Base-by-base conservation (phyloP, 805 yeast species). In the Hermanozyma aechmeae region DNA sequence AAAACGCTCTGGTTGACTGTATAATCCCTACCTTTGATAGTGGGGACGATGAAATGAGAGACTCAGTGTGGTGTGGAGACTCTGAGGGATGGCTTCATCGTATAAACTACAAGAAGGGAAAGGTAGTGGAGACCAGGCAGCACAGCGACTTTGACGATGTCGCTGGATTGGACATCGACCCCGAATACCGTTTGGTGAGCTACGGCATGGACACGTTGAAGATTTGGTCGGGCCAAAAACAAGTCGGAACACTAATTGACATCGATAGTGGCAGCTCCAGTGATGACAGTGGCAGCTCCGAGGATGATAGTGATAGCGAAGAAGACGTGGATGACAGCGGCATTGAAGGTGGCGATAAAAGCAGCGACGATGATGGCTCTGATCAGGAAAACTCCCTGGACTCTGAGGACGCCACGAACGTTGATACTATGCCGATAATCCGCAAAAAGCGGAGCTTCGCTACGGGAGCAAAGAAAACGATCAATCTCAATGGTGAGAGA, bases 181-280 rank as follows among this genome's bases (percentile, higher is more conserved):
- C 50, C 39, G 80, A 79, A 32, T 92, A 85, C 46, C 68, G 95
- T 35, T 58, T 86, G 30, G 73, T 82, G 3, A 76, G 82, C 50
- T 85, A 80, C 5, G 92, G 95, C 13, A 79, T 87, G 86, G 89
- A 82, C 26, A 64, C 68, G 16, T 58, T 89, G 33, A 79, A 77
- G 42, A 61, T 89, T 5, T 89, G 97, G 97, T 61, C 69, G 8
- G 58, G 53, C 16, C 42, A 34, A 3, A 22, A 31, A 4, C 32
- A 23, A 2, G 35, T 32, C 9, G 50, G 40, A n/a, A n/a, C n/a
- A 17, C 20, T 7, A 7, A 17, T 17, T 10, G 20, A 17, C 7
- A 7, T 10, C 20, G 10, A 17, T 7, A n/a, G n/a, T n/a, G n/a
- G n/a, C n/a, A n/a, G n/a, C n/a, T n/a, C n/a, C 13, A 44, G 32